Percentiles rank a stretch among this genome's conserved stretches.
These are phyloP conservation scores for Sequoiadendron giganteum DNA, from an alignment of 75 land plant species.

Conservation along the genomic window DNA sequence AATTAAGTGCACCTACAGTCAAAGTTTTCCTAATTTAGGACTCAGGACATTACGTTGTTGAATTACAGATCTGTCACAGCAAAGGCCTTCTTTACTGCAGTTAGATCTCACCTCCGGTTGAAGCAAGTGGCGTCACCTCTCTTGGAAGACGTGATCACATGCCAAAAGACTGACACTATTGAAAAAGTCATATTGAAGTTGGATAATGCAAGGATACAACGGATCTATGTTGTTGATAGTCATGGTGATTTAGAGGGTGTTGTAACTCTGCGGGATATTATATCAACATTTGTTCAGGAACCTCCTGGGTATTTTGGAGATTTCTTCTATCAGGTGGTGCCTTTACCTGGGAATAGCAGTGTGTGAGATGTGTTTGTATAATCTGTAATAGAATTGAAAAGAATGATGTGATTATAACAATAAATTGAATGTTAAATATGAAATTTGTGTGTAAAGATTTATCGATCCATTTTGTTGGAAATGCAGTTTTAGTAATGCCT, in stretches of 20 bases:
- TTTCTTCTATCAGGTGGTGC: slow-evolving; percentile 82
- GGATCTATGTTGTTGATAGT: slow-evolving; percentile 71
- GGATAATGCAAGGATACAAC: slow-evolving; percentile 60
- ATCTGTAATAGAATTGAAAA: background rate
- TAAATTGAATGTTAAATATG: background rate
- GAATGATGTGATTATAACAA: background rate
- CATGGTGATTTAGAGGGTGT: slow-evolving; percentile 70
- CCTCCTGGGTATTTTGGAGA: slow-evolving; percentile 88
- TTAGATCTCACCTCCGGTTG: slow-evolving; percentile 39
- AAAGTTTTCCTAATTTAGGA: background rate
- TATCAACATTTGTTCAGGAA: slow-evolving; percentile 85
- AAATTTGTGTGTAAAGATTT: background rate
- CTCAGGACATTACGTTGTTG: background rate
- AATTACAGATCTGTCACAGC: slow-evolving; percentile 67
- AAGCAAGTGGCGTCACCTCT: slow-evolving; percentile 46
- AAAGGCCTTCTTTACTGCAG: slow-evolving; percentile 62
- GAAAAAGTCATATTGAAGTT: slow-evolving; percentile 56
- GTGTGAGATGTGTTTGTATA: slow-evolving; percentile 24
- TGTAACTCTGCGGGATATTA: slow-evolving; percentile 83
- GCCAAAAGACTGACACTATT: slow-evolving; percentile 33
- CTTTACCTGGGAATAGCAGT: slow-evolving; percentile 46
- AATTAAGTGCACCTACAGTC: background rate
- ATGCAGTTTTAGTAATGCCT: background rate
- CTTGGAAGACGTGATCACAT: slow-evolving; percentile 38
- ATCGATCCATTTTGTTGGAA: background rate